Percentiles rank a stretch among this genome's conserved stretches.
phyloP scores from a whole-genome alignment of 345 rosid genomes.

The Rhodamnia rubescens region DNA sequence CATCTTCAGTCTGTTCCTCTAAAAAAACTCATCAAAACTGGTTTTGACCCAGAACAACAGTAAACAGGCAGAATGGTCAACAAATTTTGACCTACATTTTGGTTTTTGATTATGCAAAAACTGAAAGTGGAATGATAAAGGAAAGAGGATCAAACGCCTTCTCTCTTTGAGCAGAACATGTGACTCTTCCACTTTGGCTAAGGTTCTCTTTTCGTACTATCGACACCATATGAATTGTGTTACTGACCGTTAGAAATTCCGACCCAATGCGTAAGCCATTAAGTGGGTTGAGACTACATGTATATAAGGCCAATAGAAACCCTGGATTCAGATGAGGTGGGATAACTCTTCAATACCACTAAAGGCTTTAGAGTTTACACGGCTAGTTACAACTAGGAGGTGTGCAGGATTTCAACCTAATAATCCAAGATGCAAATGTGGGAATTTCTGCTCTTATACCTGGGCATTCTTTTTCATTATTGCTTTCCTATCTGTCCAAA shows the following conservation, averaged over 20 bases:
- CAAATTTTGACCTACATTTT: background rate
- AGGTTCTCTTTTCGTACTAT: background rate
- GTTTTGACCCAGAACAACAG: background rate
- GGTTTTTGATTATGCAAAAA: background rate
- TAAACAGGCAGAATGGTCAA: background rate
- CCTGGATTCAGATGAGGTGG: background rate
- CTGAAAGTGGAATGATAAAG: background rate
- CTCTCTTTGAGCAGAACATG: background rate
- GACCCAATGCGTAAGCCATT: background rate
- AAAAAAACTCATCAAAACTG: background rate
- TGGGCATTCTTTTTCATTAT: background rate
- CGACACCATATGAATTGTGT: background rate
- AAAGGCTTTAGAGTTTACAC: background rate
- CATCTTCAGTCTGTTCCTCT: background rate
- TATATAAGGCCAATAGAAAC: background rate
- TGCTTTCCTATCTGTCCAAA: background rate
- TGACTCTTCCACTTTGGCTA: background rate
- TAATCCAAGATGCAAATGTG: background rate
- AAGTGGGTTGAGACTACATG: background rate
- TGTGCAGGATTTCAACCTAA: background rate
- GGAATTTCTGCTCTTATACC: background rate
- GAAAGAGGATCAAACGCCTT: background rate
- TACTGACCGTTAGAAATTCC: background rate
- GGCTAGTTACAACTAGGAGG: background rate
- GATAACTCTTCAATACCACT: background rate